These are phyloP conservation scores for Pseudocercospora cruenta DNA, from an alignment of 2,329 filamentous ascomycete species.

Conservation along the genomic window DNA sequence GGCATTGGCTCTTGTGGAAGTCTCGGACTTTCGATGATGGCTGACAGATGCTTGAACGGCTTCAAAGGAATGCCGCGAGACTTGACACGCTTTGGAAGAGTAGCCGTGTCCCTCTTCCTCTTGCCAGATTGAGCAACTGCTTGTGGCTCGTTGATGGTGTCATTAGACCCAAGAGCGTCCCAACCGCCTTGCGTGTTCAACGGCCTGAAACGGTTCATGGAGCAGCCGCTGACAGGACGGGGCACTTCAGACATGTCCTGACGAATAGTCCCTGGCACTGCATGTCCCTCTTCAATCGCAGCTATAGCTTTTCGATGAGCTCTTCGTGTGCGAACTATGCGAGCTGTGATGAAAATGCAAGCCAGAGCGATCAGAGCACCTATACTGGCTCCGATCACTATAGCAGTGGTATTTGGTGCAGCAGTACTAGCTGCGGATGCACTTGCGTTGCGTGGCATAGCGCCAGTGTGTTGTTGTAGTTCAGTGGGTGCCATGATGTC, in stretches of 20 bases:
- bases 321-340: conserved; percentile 25
- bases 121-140: conserved; percentile 12
- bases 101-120: conserved; percentile 30
- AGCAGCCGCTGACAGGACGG: conserved; percentile 23
- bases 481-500: conserved; percentile 5
- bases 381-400: conserved; percentile 36
- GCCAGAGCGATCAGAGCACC: conserved; percentile 33
- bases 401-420: conserved; percentile 17
- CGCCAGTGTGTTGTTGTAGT: conserved; percentile 1
- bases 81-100: conserved; percentile 31
- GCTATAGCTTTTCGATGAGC: conserved; percentile 30
- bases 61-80: conserved; percentile 27
- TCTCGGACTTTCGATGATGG: conserved; percentile 45
- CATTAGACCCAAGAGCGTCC: conserved; percentile 47
- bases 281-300: conserved; percentile 32
- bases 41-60: conserved; percentile 38
- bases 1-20: conserved; percentile 3
- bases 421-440: conserved; percentile 14
- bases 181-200: conserved; percentile 43
- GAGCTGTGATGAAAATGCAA: conserved; percentile 29
- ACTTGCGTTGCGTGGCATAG: conserved; percentile 2
- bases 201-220: conserved; percentile 25
- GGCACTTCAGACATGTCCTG: conserved; percentile 29
- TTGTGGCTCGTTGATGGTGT: conserved; percentile 36
- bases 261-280: conserved; percentile 13